These are phyloP conservation scores for Eucalyptus erythrocorys DNA, from an alignment of 345 rosid species.

Conservation along the genomic window DNA sequence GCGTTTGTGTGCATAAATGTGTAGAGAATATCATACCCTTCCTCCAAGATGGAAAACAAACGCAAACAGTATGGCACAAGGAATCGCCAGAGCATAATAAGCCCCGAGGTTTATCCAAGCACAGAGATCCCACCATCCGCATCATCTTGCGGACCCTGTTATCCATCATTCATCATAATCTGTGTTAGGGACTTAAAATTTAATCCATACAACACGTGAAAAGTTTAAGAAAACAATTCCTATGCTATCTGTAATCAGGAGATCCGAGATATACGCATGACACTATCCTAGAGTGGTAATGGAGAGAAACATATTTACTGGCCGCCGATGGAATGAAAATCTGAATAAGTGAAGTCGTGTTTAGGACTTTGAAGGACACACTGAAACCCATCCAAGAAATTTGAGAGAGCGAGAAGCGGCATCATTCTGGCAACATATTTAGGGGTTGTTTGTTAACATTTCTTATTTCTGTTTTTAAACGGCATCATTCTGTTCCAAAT, in stretches of 20 bases:
- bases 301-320: background rate
- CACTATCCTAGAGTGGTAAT: background rate
- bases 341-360: background rate
- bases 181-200: background rate
- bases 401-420: constrained; percentile 26
- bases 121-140: constrained; percentile 39
- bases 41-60: constrained; percentile 28
- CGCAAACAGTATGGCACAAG: constrained; percentile 25
- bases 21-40: constrained; percentile 2
- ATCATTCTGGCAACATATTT: constrained; percentile 29
- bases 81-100: constrained; percentile 35
- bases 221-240: background rate
- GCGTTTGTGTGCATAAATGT: background rate
- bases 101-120: constrained; percentile 36
- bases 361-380: constrained; percentile 31
- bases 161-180: background rate
- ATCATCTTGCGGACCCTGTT: constrained; percentile 31
- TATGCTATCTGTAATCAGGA: background rate
- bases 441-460: no score
- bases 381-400: constrained; percentile 37
- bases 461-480: no score
- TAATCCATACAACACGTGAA: background rate
- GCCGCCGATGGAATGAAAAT: background rate
- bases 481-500: constrained; percentile 38
- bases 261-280: background rate